phyloP scores from a whole-genome alignment of 108 stramenopile genomes.

The Craspedostauros australis region DNA sequence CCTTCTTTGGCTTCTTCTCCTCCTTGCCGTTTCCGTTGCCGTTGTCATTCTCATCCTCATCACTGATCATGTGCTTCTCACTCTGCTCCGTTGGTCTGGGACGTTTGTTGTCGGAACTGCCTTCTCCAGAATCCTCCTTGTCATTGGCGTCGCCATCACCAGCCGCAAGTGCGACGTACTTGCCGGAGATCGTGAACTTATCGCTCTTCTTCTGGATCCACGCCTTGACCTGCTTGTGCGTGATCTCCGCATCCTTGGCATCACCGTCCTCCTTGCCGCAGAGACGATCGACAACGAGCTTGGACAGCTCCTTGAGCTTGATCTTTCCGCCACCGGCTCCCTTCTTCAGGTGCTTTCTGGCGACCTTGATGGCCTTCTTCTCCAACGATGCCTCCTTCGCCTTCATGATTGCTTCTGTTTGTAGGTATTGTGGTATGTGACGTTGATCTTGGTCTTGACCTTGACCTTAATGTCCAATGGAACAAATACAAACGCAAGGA shows the following conservation, averaged over 20 bases:
- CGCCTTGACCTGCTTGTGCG: conserved; percentile 42
- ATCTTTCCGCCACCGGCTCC: conserved; percentile 48
- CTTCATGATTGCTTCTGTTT: no score
- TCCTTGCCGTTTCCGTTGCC: no score
- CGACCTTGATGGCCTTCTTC: conserved; percentile 50
- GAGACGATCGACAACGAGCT: conserved; percentile 46
- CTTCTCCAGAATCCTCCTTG: no score
- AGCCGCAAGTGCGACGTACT: conserved; percentile 27
- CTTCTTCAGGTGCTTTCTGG: conserved; percentile 69
- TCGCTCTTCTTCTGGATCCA: conserved; percentile 55
- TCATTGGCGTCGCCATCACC: conserved; percentile 2
- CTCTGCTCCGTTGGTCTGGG: conserved; percentile 19
- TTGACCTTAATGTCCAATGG: no score
- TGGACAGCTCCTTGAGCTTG: conserved; percentile 69
- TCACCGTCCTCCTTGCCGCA: conserved; percentile 19
- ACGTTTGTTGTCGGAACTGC: no score
- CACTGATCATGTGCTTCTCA: no score
- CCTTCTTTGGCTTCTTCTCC: conserved; percentile 1
- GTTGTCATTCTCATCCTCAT: no score
- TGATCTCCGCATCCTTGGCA: conserved; percentile 9
- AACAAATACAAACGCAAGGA: no score
- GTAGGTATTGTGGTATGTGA: no score
- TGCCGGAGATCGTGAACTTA: conserved; percentile 63
- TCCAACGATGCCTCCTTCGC: conserved; percentile 4
- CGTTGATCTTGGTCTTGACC: no score